Conservation (phyloP, 2,329 filamentous ascomycete species). For the Ilyonectria destructans region DNA sequence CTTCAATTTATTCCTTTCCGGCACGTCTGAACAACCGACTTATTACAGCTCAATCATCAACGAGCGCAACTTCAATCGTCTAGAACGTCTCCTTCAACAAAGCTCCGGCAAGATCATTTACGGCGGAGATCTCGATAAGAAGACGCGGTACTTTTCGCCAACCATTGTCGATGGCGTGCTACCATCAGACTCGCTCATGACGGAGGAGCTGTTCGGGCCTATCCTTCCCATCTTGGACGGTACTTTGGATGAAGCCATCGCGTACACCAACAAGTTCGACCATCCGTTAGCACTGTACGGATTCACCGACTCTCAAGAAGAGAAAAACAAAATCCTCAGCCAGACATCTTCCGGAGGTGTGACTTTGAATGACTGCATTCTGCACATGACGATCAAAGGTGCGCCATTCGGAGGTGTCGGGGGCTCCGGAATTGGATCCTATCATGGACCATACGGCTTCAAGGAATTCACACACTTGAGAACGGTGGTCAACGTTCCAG, state of each 20-base stretch:
- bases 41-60: constrained; percentile 58
- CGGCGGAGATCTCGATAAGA: constrained; percentile 52
- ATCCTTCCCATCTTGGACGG: constrained; percentile 60
- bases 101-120: constrained; percentile 57
- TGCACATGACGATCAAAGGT: constrained; percentile 56
- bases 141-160: constrained; percentile 53
- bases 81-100: constrained; percentile 55
- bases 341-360: constrained; percentile 60
- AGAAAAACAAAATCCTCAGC: constrained; percentile 53
- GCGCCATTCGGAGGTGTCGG: constrained; percentile 65
- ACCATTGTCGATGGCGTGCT: constrained; percentile 58
- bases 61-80: constrained; percentile 59
- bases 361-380: constrained; percentile 60
- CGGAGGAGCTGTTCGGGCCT: constrained; percentile 55
- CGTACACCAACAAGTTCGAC: constrained; percentile 48
- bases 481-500: constrained; percentile 33
- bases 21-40: constrained; percentile 35
- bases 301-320: constrained; percentile 55
- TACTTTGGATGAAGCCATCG: constrained; percentile 50
- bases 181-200: constrained; percentile 7
- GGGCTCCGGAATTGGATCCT: constrained; percentile 59
- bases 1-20: constrained; percentile 26
- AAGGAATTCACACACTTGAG: constrained; percentile 52
- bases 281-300: constrained; percentile 60
- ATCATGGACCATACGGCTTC: constrained; percentile 61